Evolutionary conservation across 345 rosid species (phyloP), one percentile per base, ranked within the genome.

Genomic region (Corymbia maculata): DNA sequence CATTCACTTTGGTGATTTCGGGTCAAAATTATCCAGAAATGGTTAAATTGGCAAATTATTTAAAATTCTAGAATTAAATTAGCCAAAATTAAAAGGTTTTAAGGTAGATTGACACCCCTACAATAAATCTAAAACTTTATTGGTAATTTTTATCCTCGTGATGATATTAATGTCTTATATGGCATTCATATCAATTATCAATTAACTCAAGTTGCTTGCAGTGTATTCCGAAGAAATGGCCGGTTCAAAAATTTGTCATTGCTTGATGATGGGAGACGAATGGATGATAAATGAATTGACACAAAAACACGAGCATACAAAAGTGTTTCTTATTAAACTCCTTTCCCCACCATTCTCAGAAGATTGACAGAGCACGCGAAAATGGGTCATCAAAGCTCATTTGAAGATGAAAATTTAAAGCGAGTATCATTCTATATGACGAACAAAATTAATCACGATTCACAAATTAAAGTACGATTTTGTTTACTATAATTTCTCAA

Each of bases 1-100:
- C 2, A 30, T 64, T 1, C 0, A 64, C 30, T 0, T n/a, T 64
- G 2, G 19, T 4, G 0, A 14, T n/a, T n/a, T 14, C 0, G 4
- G 0, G 0, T 0, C 0, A n/a, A 64, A n/a, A n/a, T 64, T 64
- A 3, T 64, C 9, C 13, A 30, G 42, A 30, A 14, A 64, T 0
- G 19, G 1, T 1, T 0, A 15, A 64, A 64, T 13, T 3, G 0
- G 1, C 15, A 64, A 64, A 64, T 3, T 64, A 0, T n/a, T 13
- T 1, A 64, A 64, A 64, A 0, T 0, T n/a, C 13, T n/a, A 13
- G 15, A 30, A n/a, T 0, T n/a, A n/a, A 61, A n/a, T n/a, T 64
- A 14, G 3, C 4, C 75, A n/a, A 64, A 64, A 13, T n/a, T 64
- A 0, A 64, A n/a, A 64, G 6, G 0, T 0, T 64, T 14, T 6